Conservation (phyloP, 2,329 filamentous ascomycete species). For the Trichoderma lentiforme region DNA sequence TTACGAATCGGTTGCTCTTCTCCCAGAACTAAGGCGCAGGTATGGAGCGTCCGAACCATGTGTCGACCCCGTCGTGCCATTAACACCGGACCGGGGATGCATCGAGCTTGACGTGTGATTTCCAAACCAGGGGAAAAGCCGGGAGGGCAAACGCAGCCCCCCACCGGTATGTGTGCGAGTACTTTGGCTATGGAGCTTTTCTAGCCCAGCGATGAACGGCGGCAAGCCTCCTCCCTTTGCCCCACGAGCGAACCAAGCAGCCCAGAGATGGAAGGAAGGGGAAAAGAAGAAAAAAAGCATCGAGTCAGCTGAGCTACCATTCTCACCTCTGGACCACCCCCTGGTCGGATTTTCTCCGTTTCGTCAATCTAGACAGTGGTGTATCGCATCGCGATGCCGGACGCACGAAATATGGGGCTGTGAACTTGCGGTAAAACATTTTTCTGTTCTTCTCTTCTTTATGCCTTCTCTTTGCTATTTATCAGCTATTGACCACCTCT, state of each 20-base stretch:
- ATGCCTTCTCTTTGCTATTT: not conserved
- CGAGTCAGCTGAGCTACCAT: slow-evolving; percentile 4
- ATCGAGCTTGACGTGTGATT: not conserved
- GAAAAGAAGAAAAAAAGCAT: not conserved
- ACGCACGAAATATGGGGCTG: slow-evolving; percentile 11
- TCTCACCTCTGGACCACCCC: not conserved
- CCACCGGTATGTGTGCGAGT: not conserved
- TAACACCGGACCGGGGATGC: not conserved
- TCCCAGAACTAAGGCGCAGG: not conserved
- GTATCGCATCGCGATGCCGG: slow-evolving; percentile 13
- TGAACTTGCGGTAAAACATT: not conserved
- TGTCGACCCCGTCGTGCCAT: not conserved
- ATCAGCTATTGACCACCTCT: not conserved
- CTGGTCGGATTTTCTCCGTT: not conserved
- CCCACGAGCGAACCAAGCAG: not conserved
- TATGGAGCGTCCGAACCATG: not conserved
- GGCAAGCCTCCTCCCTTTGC: not conserved
- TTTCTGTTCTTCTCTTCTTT: not conserved
- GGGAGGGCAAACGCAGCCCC: not conserved
- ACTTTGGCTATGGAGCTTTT: not conserved
- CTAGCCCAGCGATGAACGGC: not conserved
- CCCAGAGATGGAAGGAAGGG: not conserved
- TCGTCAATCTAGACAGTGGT: not conserved
- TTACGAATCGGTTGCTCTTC: not conserved
- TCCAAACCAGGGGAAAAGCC: not conserved